phyloP scores from a whole-genome alignment of 2,329 filamentous ascomycete species.

The Colletotrichum camelliae region DNA sequence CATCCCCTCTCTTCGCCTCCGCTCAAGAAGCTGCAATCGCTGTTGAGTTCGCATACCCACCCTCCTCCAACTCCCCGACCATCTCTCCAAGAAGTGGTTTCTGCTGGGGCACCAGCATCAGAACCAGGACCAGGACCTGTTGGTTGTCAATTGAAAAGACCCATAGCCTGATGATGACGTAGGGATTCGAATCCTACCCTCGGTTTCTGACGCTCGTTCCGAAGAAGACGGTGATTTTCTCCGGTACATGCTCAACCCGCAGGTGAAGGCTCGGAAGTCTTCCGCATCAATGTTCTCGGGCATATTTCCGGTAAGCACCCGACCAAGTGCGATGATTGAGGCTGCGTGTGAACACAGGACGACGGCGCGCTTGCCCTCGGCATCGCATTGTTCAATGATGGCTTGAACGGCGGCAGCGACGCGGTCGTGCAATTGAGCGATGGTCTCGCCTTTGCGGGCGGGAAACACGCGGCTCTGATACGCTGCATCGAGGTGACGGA shows the following conservation, averaged over 20 bases:
- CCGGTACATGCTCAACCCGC: slow-evolving; percentile 73
- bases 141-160: slow-evolving; percentile 8
- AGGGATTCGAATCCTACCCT: slow-evolving; percentile 12
- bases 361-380: slow-evolving; percentile 71
- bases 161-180: slow-evolving; percentile 12
- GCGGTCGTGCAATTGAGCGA: slow-evolving; percentile 80
- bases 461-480: slow-evolving; percentile 73
- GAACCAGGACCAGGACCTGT: slow-evolving; percentile 6
- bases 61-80: slow-evolving; percentile 72
- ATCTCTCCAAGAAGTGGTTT: slow-evolving; percentile 55
- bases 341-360: slow-evolving; percentile 91
- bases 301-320: slow-evolving; percentile 79
- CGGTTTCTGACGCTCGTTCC: background rate
- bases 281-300: slow-evolving; percentile 74
- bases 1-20: slow-evolving; percentile 88
- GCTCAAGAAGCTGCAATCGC: slow-evolving; percentile 83
- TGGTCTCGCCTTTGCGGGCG: slow-evolving; percentile 77
- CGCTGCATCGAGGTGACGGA: slow-evolving; percentile 63
- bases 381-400: slow-evolving; percentile 77
- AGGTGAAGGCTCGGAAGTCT: slow-evolving; percentile 87
- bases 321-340: slow-evolving; percentile 83
- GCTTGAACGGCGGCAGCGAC: slow-evolving; percentile 72
- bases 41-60: slow-evolving; percentile 82
- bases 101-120: background rate
- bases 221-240: slow-evolving; percentile 27